These are phyloP conservation scores for Isoetes taiwanensis DNA, from an alignment of 75 land plant species.

Conservation along the genomic window DNA sequence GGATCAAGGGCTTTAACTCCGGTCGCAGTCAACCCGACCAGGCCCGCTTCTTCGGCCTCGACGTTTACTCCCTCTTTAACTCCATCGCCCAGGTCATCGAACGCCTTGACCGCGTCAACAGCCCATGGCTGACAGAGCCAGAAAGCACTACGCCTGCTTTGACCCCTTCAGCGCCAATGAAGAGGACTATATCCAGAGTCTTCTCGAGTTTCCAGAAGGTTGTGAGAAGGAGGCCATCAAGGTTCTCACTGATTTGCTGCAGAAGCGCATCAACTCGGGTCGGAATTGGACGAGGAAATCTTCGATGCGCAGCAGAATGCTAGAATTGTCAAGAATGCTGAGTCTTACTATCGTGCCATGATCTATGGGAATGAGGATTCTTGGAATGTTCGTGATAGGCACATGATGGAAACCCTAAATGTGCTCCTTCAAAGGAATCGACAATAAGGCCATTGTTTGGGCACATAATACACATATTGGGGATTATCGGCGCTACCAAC, in stretches of 20 bases:
- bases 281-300: too few relatives aligned
- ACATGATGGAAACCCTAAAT: constrained; percentile 17
- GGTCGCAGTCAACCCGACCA: neutral
- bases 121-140: neutral
- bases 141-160: constrained; percentile 12
- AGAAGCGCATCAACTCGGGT: constrained; percentile 1
- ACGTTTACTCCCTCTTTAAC: constrained; percentile 18
- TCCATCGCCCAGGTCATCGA: constrained; percentile 8
- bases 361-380: constrained; percentile 8
- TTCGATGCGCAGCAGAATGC: constrained; percentile 6
- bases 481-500: constrained; percentile 11
- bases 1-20: neutral
- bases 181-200: constrained; percentile 1
- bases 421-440: neutral
- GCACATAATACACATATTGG: constrained; percentile 24
- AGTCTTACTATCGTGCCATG: constrained; percentile 16
- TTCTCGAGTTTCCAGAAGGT: constrained; percentile 8
- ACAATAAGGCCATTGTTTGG: constrained; percentile 19
- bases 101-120: neutral
- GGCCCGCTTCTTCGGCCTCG: constrained; percentile 13
- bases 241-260: neutral
- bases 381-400: constrained; percentile 17
- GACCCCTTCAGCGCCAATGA: neutral
- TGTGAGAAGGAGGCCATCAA: constrained; percentile 5
- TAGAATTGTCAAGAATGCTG: constrained; percentile 11